These are phyloP conservation scores for Talaromyces proteolyticus DNA, from an alignment of 495 filamentous ascomycete species.

Conservation along the genomic window DNA sequence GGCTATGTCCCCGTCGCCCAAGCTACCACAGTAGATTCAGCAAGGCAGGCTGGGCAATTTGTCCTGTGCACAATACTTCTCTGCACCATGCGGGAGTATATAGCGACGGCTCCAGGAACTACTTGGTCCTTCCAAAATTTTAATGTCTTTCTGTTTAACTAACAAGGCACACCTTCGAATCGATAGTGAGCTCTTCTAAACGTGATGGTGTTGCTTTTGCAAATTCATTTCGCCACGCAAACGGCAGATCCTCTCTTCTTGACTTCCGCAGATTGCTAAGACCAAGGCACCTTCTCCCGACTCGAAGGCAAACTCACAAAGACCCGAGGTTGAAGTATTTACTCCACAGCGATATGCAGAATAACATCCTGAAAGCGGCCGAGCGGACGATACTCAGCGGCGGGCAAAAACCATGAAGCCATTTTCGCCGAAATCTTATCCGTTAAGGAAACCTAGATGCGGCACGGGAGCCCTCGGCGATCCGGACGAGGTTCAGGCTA, in stretches of 20 bases:
- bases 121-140: slow-evolving; percentile 1
- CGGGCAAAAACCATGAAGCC: slow-evolving; percentile 1
- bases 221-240: background rate
- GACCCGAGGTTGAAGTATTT: background rate
- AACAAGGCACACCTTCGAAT: background rate
- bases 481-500: background rate
- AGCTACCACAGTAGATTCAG: slow-evolving; percentile 1
- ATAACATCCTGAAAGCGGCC: background rate
- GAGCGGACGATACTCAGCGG: slow-evolving; percentile 1
- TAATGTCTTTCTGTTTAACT: slow-evolving; percentile 1
- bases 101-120: background rate
- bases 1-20: slow-evolving; percentile 1
- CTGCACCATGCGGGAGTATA: background rate
- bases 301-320: slow-evolving; percentile 1
- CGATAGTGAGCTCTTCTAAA: slow-evolving; percentile 1
- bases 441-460: background rate
- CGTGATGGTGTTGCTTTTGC: background rate
- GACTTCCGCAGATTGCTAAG: background rate
- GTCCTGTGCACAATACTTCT: background rate
- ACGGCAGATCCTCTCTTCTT: slow-evolving; percentile 1
- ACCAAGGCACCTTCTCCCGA: background rate
- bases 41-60: background rate
- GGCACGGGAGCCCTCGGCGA: background rate
- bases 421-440: slow-evolving; percentile 1
- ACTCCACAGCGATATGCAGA: background rate